These are phyloP conservation scores for Macrocybe gigantea DNA, from an alignment of 768 basidiomycete species.

Conservation along the genomic window DNA sequence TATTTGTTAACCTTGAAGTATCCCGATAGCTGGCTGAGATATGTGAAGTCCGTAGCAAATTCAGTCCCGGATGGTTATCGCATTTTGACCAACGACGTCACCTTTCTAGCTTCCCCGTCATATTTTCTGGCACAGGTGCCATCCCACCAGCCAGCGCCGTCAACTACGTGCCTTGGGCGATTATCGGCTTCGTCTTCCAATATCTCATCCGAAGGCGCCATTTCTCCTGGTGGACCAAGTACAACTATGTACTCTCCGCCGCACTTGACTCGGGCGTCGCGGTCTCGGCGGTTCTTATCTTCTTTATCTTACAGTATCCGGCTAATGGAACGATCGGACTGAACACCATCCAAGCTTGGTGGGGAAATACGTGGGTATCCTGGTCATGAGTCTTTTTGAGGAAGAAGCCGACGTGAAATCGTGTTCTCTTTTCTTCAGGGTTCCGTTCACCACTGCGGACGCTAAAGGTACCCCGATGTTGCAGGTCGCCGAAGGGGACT, in stretches of 20 bases:
- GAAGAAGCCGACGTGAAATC: neutral
- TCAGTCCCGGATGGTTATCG: neutral
- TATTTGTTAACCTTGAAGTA: constrained; percentile 53
- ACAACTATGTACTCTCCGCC: constrained; percentile 66
- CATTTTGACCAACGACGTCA: neutral
- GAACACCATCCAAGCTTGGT: constrained; percentile 54
- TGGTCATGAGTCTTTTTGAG: neutral
- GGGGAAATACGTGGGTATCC: constrained; percentile 56
- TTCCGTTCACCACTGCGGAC: constrained; percentile 36
- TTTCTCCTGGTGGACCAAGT: constrained; percentile 69
- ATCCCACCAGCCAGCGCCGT: constrained; percentile 65
- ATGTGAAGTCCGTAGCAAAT: constrained; percentile 48
- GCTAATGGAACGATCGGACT: constrained; percentile 51
- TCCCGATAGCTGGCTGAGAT: constrained; percentile 56
- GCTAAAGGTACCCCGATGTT: constrained; percentile 28
- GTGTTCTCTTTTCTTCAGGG: constrained; percentile 11
- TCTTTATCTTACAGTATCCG: constrained; percentile 64
- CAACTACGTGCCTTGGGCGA: constrained; percentile 65
- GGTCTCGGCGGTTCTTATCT: constrained; percentile 44
- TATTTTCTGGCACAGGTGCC: constrained; percentile 52
- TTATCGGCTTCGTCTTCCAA: constrained; percentile 64
- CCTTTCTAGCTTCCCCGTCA: constrained; percentile 37
- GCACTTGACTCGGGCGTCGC: constrained; percentile 70
- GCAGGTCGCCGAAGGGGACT: constrained; percentile 20
- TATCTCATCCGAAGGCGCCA: constrained; percentile 52